Percentiles rank a stretch among this genome's conserved stretches.
These are phyloP conservation scores for Zygosaccharomyces gambellarensis DNA, from an alignment of 805 yeast genomes.

Conservation along the genomic window DNA sequence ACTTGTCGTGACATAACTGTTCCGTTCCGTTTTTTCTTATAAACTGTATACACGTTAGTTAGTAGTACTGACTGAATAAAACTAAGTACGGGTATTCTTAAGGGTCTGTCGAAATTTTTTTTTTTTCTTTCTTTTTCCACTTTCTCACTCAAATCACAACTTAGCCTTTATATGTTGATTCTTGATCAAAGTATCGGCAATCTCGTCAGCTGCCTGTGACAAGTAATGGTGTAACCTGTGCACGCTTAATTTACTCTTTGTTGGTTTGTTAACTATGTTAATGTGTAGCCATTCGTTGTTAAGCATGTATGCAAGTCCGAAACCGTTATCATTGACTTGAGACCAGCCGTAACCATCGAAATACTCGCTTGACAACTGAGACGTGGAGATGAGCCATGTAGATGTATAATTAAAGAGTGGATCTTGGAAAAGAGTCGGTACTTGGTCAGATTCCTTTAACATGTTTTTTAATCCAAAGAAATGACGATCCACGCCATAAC, in stretches of 20 bases:
- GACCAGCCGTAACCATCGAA: conserved; percentile 96
- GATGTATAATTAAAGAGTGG: conserved; percentile 71
- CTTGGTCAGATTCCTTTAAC: conserved; percentile 44
- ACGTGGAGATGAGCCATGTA: conserved; percentile 83
- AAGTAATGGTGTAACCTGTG: conserved; percentile 58
- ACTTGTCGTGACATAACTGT: conserved; percentile 12
- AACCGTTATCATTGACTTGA: conserved; percentile 89
- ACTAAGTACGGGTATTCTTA: background rate
- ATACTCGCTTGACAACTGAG: conserved; percentile 79
- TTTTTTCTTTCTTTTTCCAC: background rate
- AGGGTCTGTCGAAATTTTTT: background rate
- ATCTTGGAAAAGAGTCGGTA: conserved; percentile 68
- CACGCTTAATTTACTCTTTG: conserved; percentile 26
- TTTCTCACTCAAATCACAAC: conserved; percentile 6
- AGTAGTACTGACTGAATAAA: background rate
- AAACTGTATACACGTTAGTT: conserved; percentile 2
- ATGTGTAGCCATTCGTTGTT: conserved; percentile 81
- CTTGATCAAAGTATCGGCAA: conserved; percentile 53
- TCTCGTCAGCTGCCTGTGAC: conserved; percentile 73
- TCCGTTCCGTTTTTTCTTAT: background rate
- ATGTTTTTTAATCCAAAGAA: conserved; percentile 80
- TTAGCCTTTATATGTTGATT: conserved; percentile 15
- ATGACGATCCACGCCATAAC: conserved; percentile 91
- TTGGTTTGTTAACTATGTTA: conserved; percentile 65
- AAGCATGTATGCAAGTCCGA: conserved; percentile 90